Evolutionary conservation across 2,329 filamentous ascomycete genomes (phyloP).

Genomic region (Cytospora paraplurivora): DNA sequence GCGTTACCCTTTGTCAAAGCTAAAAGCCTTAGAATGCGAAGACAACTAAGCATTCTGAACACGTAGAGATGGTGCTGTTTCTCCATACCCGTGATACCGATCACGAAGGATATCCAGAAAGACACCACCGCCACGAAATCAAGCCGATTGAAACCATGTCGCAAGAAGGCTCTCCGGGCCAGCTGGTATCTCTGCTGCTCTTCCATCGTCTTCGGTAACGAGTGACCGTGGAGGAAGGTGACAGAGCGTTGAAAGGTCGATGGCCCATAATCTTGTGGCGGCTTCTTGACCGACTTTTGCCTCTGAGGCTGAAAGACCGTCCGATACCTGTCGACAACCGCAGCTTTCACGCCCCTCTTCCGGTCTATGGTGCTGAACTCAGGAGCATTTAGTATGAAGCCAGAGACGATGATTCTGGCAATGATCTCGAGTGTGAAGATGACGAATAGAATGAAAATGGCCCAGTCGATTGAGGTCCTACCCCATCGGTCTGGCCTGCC

Average conservation of each 20-base stretch:
- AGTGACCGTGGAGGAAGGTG: slow-evolving; percentile 70
- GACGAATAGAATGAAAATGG: slow-evolving; percentile 78
- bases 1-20: slow-evolving; percentile 92
- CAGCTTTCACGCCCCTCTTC: slow-evolving; percentile 71
- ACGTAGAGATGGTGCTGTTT: slow-evolving; percentile 74
- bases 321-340: slow-evolving; percentile 74
- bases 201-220: slow-evolving; percentile 63
- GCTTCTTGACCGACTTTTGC: slow-evolving; percentile 64
- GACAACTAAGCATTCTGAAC: slow-evolving; percentile 94
- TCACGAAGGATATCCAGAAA: slow-evolving; percentile 86
- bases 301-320: slow-evolving; percentile 81
- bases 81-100: slow-evolving; percentile 72
- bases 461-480: slow-evolving; percentile 70
- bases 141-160: slow-evolving; percentile 93
- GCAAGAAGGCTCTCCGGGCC: slow-evolving; percentile 86
- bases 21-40: slow-evolving; percentile 89
- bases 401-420: slow-evolving; percentile 87
- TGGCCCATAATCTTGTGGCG: slow-evolving; percentile 52
- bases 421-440: slow-evolving; percentile 87
- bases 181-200: slow-evolving; percentile 83
- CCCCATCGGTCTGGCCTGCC: slow-evolving; percentile 68
- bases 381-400: slow-evolving; percentile 83
- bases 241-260: slow-evolving; percentile 75
- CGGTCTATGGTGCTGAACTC: slow-evolving; percentile 92
- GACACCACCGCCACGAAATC: slow-evolving; percentile 94